Conservation (phyloP, 306 rosid species). For the Casuarina glauca region DNA sequence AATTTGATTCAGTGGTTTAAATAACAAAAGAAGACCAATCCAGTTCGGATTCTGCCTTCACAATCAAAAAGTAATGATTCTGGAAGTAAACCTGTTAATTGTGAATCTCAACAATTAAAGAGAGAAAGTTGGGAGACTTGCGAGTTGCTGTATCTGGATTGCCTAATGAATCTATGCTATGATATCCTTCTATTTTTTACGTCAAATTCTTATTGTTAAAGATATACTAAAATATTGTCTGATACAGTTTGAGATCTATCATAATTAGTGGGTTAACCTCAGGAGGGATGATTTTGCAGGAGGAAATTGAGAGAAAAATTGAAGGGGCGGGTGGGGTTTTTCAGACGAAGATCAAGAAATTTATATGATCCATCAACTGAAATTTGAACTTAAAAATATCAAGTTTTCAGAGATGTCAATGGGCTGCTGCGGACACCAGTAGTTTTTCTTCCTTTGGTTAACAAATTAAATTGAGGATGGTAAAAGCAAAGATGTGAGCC, state of each 20-base stretch:
- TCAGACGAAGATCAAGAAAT: conserved; percentile 74
- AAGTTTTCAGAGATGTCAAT: conserved; percentile 13
- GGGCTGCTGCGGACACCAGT: not conserved
- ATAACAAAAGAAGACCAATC: conserved; percentile 77
- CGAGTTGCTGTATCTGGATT: conserved; percentile 71
- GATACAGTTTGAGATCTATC: conserved; percentile 19
- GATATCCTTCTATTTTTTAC: conserved; percentile 25
- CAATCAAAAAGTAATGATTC: conserved; percentile 40
- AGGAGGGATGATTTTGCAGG: conserved; percentile 52
- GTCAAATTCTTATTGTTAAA: not conserved
- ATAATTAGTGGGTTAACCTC: conserved; percentile 25
- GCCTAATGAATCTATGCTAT: conserved; percentile 59
- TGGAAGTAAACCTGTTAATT: conserved; percentile 42
- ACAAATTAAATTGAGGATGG: conserved; percentile 58
- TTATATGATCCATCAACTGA: conserved; percentile 37
- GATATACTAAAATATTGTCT: conserved; percentile 1
- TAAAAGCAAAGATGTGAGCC: conserved; percentile 43
- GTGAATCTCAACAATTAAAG: conserved; percentile 51
- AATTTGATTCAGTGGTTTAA: conserved; percentile 80
- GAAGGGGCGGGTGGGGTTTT: conserved; percentile 24
- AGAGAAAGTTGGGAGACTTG: conserved; percentile 62
- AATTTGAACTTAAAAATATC: conserved; percentile 15
- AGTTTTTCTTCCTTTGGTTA: conserved; percentile 7
- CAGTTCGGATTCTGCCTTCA: conserved; percentile 66
- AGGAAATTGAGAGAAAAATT: conserved; percentile 67